phyloP scores from a whole-genome alignment of 192 early-diverging fungal genomes.

The Mortierella hygrophila region DNA sequence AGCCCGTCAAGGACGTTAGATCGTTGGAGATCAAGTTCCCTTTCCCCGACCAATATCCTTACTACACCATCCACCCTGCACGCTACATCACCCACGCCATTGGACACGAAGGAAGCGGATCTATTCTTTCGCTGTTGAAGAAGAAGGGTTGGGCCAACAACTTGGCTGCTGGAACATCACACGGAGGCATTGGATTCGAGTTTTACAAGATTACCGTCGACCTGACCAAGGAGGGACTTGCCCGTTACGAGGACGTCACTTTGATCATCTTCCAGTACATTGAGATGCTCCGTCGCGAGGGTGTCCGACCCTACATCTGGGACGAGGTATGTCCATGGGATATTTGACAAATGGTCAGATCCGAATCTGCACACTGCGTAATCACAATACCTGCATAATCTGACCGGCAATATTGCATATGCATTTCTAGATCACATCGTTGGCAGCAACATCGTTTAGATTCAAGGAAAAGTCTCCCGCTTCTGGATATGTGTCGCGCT shows the following conservation, averaged over 20 bases:
- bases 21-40: conserved; percentile 87
- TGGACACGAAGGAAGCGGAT: conserved; percentile 93
- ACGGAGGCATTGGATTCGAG: conserved; percentile 78
- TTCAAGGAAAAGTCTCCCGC: conserved; percentile 84
- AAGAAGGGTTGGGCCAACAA: conserved; percentile 91
- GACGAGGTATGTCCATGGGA: conserved; percentile 71
- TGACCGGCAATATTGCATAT: background rate
- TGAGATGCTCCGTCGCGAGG: conserved; percentile 78
- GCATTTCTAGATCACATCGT: conserved; percentile 44
- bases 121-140: conserved; percentile 87
- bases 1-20: conserved; percentile 88
- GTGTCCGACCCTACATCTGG: conserved; percentile 85
- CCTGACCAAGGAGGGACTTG: conserved; percentile 87
- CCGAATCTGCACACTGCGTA: background rate
- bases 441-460: conserved; percentile 70
- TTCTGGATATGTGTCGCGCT: conserved; percentile 71
- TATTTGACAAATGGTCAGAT: conserved; percentile 55
- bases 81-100: conserved; percentile 90
- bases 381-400: background rate
- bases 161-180: conserved; percentile 73
- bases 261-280: conserved; percentile 90
- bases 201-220: conserved; percentile 88
- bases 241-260: conserved; percentile 85
- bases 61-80: conserved; percentile 71
- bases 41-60: conserved; percentile 81